Conservation (phyloP, 2,329 filamentous ascomycete species). For the Alternaria dauci region DNA sequence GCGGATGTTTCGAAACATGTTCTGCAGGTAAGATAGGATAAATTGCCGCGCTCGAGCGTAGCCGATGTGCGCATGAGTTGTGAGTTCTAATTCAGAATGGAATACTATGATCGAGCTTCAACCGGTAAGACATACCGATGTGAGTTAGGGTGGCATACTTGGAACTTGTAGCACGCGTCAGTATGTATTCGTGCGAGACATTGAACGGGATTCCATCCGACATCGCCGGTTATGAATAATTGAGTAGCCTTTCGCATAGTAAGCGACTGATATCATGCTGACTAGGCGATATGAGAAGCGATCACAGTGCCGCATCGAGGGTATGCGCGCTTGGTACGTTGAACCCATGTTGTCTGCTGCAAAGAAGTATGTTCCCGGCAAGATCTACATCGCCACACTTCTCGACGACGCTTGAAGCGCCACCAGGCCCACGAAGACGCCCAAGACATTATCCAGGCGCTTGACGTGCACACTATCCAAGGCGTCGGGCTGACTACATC, state of each 20-base stretch:
- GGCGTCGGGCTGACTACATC: slow-evolving; percentile 13
- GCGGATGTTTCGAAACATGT: slow-evolving; percentile 41
- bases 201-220: background rate
- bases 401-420: slow-evolving; percentile 15
- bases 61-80: background rate
- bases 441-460: slow-evolving; percentile 24
- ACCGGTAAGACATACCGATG: background rate
- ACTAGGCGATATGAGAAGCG: slow-evolving; percentile 17
- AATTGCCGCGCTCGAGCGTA: slow-evolving; percentile 14
- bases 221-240: background rate
- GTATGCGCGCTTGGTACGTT: slow-evolving; percentile 14
- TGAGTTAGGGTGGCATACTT: background rate
- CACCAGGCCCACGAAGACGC: slow-evolving; percentile 21
- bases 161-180: background rate
- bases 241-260: background rate
- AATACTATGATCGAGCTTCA: background rate
- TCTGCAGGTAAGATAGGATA: slow-evolving; percentile 27
- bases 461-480: slow-evolving; percentile 9
- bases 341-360: slow-evolving; percentile 16
- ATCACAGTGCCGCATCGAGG: slow-evolving; percentile 11
- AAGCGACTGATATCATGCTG: background rate
- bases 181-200: background rate
- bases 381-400: slow-evolving; percentile 15
- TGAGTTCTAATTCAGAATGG: background rate
- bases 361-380: slow-evolving; percentile 5